These are phyloP conservation scores for Fusarium fracticaudum DNA, from an alignment of 2,329 filamentous ascomycete species.

Conservation along the genomic window DNA sequence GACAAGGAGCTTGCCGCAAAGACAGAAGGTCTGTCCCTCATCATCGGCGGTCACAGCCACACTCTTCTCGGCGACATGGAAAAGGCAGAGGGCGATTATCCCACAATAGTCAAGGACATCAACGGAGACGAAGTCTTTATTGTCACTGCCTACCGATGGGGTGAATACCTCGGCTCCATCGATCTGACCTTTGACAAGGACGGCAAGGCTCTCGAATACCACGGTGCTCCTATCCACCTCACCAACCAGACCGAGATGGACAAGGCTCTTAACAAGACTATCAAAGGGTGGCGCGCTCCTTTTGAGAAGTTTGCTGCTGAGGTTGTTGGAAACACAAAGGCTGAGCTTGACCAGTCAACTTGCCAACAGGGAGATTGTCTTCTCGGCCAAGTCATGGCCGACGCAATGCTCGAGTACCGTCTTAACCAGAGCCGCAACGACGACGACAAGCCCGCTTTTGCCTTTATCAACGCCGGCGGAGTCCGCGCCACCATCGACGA, in stretches of 20 bases:
- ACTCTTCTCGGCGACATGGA: slow-evolving; percentile 69
- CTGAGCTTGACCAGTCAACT: slow-evolving; percentile 66
- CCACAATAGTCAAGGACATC: slow-evolving; percentile 68
- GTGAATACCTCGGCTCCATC: slow-evolving; percentile 74
- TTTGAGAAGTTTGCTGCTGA: slow-evolving; percentile 69
- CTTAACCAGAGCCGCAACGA: slow-evolving; percentile 54
- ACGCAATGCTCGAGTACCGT: slow-evolving; percentile 71
- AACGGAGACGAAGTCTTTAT: slow-evolving; percentile 74
- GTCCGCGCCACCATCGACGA: slow-evolving; percentile 70
- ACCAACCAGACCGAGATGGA: slow-evolving; percentile 70
- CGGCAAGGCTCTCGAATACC: slow-evolving; percentile 70
- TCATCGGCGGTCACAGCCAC: slow-evolving; percentile 71
- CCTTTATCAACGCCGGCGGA: slow-evolving; percentile 71
- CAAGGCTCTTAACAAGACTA: slow-evolving; percentile 63
- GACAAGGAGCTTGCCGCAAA: slow-evolving; percentile 68
- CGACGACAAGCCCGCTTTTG: slow-evolving; percentile 58
- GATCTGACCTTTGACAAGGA: slow-evolving; percentile 70
- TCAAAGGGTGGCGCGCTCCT: slow-evolving; percentile 66
- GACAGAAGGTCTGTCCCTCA: slow-evolving; percentile 72
- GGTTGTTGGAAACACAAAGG: slow-evolving; percentile 63
- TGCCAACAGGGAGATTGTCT: slow-evolving; percentile 69
- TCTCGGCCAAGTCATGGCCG: slow-evolving; percentile 64
- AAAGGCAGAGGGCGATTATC: slow-evolving; percentile 68
- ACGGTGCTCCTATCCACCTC: slow-evolving; percentile 71
- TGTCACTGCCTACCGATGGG: slow-evolving; percentile 74